These are phyloP conservation scores for Pseudogymnoascus pannorum DNA, from an alignment of 2,329 filamentous ascomycete species.

Conservation along the genomic window DNA sequence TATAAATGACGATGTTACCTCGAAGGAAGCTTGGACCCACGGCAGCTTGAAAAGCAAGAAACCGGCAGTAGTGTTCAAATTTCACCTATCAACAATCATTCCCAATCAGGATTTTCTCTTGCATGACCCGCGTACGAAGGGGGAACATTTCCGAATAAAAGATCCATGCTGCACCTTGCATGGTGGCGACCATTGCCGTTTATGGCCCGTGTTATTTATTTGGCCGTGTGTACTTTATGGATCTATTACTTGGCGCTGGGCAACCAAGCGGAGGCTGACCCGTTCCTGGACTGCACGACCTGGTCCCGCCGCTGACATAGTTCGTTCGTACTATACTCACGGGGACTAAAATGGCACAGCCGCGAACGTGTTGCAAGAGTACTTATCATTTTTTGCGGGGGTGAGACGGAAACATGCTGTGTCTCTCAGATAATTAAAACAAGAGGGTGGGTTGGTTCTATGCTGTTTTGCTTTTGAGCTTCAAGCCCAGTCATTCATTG, in stretches of 20 bases:
- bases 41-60: not conserved
- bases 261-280: not conserved
- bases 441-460: not conserved
- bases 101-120: not conserved
- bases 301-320: not conserved
- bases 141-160: not conserved
- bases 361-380: not conserved
- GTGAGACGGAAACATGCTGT: not conserved
- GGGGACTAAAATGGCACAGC: not conserved
- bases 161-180: not conserved
- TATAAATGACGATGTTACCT: not conserved
- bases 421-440: not conserved
- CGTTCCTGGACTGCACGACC: not conserved
- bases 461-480: not conserved
- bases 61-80: not conserved
- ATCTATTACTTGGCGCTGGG: not conserved
- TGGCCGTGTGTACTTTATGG: not conserved
- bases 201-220: not conserved
- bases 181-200: not conserved
- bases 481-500: not conserved
- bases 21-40: not conserved
- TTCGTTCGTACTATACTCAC: not conserved
- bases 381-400: not conserved
- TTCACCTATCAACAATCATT: constrained; percentile 1
- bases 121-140: not conserved